A percentile compares a stretch with the other conserved stretches of the same genome.
phyloP scores from a whole-genome alignment of 2,329 filamentous ascomycete genomes.

The Fusarium chlamydosporum region DNA sequence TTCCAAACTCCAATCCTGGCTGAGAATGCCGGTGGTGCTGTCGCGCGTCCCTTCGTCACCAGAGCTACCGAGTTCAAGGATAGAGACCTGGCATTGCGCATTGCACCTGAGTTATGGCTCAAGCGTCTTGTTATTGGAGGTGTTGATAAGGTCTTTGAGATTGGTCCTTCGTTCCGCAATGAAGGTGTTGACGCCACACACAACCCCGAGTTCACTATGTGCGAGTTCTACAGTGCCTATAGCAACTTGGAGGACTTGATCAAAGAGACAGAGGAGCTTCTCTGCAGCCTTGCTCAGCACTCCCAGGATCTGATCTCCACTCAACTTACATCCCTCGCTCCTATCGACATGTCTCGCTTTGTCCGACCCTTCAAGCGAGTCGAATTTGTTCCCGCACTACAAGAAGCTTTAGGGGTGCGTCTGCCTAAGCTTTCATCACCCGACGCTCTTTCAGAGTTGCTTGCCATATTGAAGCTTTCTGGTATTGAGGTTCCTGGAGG shows the following conservation, averaged over 20 bases:
- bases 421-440: slow-evolving; percentile 73
- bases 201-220: slow-evolving; percentile 97
- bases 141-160: slow-evolving; percentile 90
- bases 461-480: slow-evolving; percentile 67
- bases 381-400: slow-evolving; percentile 86
- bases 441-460: slow-evolving; percentile 71
- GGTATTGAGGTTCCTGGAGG: slow-evolving; percentile 75
- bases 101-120: slow-evolving; percentile 95
- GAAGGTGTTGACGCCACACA: slow-evolving; percentile 92
- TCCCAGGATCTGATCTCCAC: slow-evolving; percentile 63
- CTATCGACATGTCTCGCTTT: slow-evolving; percentile 64
- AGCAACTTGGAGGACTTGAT: slow-evolving; percentile 83
- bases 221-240: slow-evolving; percentile 95
- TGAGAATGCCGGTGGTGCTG: slow-evolving; percentile 85
- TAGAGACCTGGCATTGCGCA: slow-evolving; percentile 80
- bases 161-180: slow-evolving; percentile 92
- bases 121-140: slow-evolving; percentile 93
- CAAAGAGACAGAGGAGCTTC: slow-evolving; percentile 78
- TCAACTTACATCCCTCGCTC: slow-evolving; percentile 62
- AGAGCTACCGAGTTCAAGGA: slow-evolving; percentile 80
- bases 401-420: slow-evolving; percentile 73
- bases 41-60: slow-evolving; percentile 88
- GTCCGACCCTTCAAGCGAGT: slow-evolving; percentile 74
- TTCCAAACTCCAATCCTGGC: slow-evolving; percentile 92
- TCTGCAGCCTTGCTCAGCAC: slow-evolving; percentile 70